phyloP scores from a whole-genome alignment of 345 rosid species.

The Eutrema yunnanense region DNA sequence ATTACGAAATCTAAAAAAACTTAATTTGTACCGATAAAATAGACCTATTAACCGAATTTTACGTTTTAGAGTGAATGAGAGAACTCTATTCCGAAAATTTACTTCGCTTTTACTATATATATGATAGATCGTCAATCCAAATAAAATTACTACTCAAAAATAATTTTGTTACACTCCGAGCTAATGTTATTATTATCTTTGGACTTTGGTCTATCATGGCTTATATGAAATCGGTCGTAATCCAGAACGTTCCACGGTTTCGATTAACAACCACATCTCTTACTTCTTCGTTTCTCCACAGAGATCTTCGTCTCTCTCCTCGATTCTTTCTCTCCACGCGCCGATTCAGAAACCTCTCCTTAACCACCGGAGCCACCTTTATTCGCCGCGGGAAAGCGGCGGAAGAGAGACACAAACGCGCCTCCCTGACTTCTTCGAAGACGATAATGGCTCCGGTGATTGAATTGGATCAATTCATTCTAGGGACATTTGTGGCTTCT shows the following conservation, averaged over 20 bases:
- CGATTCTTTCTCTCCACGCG: not conserved
- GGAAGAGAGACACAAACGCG: not conserved
- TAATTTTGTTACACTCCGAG: no score
- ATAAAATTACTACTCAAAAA: no score
- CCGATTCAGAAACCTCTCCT: not conserved
- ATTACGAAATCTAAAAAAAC: no score
- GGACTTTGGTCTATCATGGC: no score
- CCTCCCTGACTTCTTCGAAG: not conserved
- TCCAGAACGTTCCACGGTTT: constrained; percentile 1
- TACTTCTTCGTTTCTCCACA: not conserved
- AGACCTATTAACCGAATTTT: no score
- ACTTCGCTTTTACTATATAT: no score
- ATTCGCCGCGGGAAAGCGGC: not conserved
- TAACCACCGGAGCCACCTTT: not conserved
- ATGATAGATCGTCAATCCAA: no score
- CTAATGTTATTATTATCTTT: no score
- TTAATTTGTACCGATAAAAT: no score
- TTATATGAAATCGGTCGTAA: not conserved
- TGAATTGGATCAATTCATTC: constrained; percentile 6
- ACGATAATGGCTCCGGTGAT: not conserved
- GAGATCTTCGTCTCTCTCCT: not conserved
- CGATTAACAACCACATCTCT: not conserved
- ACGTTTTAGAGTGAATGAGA: no score
- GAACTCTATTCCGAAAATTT: no score
- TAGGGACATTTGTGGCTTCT: constrained; percentile 4